Evolutionary conservation across 331 rosid species (phyloP).

Genomic region (Dryas integrifolia): DNA sequence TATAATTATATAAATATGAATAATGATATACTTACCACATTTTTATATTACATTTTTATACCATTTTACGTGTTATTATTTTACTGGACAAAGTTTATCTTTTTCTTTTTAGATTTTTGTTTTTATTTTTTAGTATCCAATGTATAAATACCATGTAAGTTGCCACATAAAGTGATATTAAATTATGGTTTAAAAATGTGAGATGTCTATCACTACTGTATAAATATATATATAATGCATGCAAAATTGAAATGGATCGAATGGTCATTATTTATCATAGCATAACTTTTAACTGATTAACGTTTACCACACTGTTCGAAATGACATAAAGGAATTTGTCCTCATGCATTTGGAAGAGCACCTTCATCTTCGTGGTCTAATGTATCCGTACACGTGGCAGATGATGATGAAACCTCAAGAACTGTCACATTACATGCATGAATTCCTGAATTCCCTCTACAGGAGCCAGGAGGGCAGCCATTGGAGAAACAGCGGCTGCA

Average conservation of each 20-base stretch:
- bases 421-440: not conserved
- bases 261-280: not conserved
- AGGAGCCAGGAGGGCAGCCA: conserved; percentile 21
- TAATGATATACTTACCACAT: too few relatives aligned
- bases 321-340: conserved; percentile 67
- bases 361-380: not conserved
- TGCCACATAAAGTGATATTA: too few relatives aligned
- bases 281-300: conserved; percentile 9
- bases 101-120: too few relatives aligned
- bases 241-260: not conserved
- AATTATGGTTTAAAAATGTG: too few relatives aligned
- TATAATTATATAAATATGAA: too few relatives aligned
- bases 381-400: conserved; percentile 43
- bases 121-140: too few relatives aligned
- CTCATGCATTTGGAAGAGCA: conserved; percentile 49
- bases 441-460: not conserved
- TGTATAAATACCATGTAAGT: too few relatives aligned
- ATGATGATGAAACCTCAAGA: conserved; percentile 5
- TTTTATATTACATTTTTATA: too few relatives aligned
- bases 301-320: conserved; percentile 39
- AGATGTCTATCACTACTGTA: not conserved
- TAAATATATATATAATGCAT: not conserved
- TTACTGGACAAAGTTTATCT: too few relatives aligned
- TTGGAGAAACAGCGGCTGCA: conserved; percentile 53
- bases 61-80: too few relatives aligned